Evolutionary conservation across 2,329 filamentous ascomycete species (phyloP), one percentile per base, ranked within the genome.

Genomic region (Neopestalotiopsis sp.): DNA sequence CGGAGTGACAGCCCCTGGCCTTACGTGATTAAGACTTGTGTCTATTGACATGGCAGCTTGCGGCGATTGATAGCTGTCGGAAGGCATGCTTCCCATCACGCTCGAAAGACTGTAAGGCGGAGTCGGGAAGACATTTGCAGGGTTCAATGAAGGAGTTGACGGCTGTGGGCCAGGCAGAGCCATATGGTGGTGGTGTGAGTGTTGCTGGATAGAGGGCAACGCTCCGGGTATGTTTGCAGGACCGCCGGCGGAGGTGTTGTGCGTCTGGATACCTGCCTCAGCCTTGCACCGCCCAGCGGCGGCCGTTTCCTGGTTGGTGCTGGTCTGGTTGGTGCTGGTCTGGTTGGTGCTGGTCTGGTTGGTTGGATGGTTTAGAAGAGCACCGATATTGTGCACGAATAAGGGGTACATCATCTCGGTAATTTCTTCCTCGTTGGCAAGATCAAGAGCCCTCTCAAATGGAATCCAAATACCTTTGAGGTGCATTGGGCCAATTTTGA

Each of bases 401-500:
- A 99, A 86, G 66, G 96, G 96, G 80, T 98, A 99, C 67, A 98
- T 84, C 62, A 95, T 85, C 82, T 98, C 95, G 0, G 96, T 98
- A 72, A 98, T 99, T 84, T 98, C 98, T 82, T 99, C 96, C 87
- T 98, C 98, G 85, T 99, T 99, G 73, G 96, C 96, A 79, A 53
- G 2, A 76, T 98, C 96, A 67, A 98, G 85, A 17, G 96, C 96
- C 73, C 96, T 92, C 75, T 98, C 96, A 76, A 97, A 98, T 1
- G 96, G 96, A 76, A 99, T 98, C 95, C 95, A 97, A 73, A 97
- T 95, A 77, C 96, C 96, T 84, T 98, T 98, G 57, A 99, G 84
- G 79, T 98, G 96, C 96, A 98, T 98, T 4, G 96, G 96, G 0
- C 96, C 96, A 79, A 98, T 98, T 84, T 98, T 98, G 70, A 98